Evolutionary conservation across 306 rosid genomes (phyloP).

Genomic region (Pueraria montana): DNA sequence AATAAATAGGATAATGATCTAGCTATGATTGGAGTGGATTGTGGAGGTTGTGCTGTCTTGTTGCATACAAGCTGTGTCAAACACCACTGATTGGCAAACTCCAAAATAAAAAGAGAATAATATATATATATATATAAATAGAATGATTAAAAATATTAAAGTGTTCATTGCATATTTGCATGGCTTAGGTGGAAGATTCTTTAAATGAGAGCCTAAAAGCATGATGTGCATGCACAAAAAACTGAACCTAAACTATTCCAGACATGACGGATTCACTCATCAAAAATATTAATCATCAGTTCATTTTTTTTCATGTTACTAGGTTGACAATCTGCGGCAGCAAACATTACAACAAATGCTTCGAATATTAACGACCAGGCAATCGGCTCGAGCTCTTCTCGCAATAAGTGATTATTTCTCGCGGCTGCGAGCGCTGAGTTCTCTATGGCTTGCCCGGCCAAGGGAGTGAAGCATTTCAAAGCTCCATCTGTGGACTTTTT

Average conservation of each 20-base stretch:
- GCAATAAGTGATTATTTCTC: conserved; percentile 85
- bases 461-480: conserved; percentile 61
- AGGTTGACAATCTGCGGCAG: conserved; percentile 94
- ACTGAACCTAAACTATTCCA: neutral
- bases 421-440: conserved; percentile 87
- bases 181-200: neutral
- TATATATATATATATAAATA: neutral
- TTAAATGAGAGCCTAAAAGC: neutral
- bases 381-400: conserved; percentile 85
- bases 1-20: neutral
- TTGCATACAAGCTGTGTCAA: neutral
- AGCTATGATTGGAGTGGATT: neutral
- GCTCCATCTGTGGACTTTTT: conserved; percentile 32
- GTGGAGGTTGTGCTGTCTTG: neutral
- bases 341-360: conserved; percentile 96
- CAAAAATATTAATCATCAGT: neutral
- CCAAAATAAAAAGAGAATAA: neutral
- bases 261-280: conserved; percentile 15
- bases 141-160: neutral
- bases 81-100: neutral
- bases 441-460: conserved; percentile 94
- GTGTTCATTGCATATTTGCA: neutral
- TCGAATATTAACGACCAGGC: conserved; percentile 85
- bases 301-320: conserved; percentile 22
- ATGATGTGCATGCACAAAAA: neutral